Evolutionary conservation across 2,329 filamentous ascomycete genomes (phyloP).

Genomic region (Blumeriella jaapii): DNA sequence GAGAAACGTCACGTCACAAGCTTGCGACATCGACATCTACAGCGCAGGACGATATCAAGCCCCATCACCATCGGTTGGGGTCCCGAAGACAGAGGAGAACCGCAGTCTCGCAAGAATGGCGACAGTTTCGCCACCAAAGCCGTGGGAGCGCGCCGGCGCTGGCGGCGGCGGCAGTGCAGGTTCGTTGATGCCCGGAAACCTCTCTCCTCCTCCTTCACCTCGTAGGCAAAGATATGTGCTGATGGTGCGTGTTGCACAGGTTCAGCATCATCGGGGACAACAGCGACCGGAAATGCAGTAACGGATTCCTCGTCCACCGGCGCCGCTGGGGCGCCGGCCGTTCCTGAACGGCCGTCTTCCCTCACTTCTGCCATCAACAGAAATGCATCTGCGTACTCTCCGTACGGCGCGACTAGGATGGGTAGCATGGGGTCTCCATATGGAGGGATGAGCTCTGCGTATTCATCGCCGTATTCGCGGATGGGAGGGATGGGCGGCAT

Average conservation of each 20-base stretch:
- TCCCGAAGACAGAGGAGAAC: constrained; percentile 6
- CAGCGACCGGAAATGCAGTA: constrained; percentile 32
- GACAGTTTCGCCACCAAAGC: constrained; percentile 84
- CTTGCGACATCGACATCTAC: constrained; percentile 2
- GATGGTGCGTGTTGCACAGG: constrained; percentile 6
- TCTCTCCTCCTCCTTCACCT: constrained; percentile 1
- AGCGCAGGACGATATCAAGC: constrained; percentile 11
- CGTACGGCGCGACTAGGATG: constrained; percentile 44
- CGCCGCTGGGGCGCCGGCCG: constrained; percentile 40
- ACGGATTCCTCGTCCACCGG: constrained; percentile 33
- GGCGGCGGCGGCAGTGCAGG: constrained; percentile 21
- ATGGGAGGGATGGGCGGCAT: constrained; percentile 27
- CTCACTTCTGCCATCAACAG: constrained; percentile 73
- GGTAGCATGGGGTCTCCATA: constrained; percentile 33
- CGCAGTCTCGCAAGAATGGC: constrained; percentile 15
- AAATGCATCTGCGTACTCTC: constrained; percentile 74
- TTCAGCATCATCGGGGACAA: constrained; percentile 22
- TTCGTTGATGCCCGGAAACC: constrained; percentile 17
- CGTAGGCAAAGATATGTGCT: constrained; percentile 10
- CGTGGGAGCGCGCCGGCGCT: constrained; percentile 69
- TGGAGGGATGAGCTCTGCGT: constrained; percentile 29
- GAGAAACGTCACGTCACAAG: constrained; percentile 3
- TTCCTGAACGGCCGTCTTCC: constrained; percentile 72
- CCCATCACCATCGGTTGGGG: constrained; percentile 4
- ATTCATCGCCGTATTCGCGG: constrained; percentile 41